Base-by-base conservation (phyloP, 129 eudicot genomes). In the Flaveria robusta region DNA sequence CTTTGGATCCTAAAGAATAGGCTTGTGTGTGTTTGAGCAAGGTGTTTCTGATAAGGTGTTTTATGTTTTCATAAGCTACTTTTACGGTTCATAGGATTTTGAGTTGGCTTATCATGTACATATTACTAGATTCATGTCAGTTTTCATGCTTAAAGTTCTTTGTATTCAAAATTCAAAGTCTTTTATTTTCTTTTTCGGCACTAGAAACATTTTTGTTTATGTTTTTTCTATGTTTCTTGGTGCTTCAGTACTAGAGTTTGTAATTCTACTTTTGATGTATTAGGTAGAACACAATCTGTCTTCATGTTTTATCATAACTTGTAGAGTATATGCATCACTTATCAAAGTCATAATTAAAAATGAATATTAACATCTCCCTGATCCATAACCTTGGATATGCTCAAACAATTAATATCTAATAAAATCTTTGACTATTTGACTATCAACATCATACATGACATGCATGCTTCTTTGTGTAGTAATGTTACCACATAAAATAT, bases 401-500 rank as follows among this genome's bases (percentile, higher is more conserved):
- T 58, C 5, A 58, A 58, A 23, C 65, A 58, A 22, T 10, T 9
- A 54, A 22, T 9, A 55, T 55, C 62, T 55, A 55, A 7, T 54
- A 54, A 22, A 58, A 22, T 3, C 16, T 22, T 1, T 10, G 1
- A 19, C 14, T 54, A 18, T 18, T 20, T 18, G 50, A 37, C 49
- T 11, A 19, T 49, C 31, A 52, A 76, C 66, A 66, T 14, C 43
- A 49, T 66, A 45, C 73, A 37, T 76, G 74, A 1, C 52, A 27
- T 55, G 41, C 51, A 37, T 34, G 41, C 51, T 19, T 34, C 37
- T 72, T 39, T 31, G 37, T 60, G 39, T 24, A 11, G 58, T 37
- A 6, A 3, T 11, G 54, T 67, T 14, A 41, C 64, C 64, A 49
- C 34, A 69, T 29, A 62, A 77, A 56, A 31, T 43, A 43, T 7